Evolutionary conservation across 495 filamentous ascomycete species (phyloP), one percentile per base, ranked within the genome.

Genomic region (Aspergillus bridgeri): DNA sequence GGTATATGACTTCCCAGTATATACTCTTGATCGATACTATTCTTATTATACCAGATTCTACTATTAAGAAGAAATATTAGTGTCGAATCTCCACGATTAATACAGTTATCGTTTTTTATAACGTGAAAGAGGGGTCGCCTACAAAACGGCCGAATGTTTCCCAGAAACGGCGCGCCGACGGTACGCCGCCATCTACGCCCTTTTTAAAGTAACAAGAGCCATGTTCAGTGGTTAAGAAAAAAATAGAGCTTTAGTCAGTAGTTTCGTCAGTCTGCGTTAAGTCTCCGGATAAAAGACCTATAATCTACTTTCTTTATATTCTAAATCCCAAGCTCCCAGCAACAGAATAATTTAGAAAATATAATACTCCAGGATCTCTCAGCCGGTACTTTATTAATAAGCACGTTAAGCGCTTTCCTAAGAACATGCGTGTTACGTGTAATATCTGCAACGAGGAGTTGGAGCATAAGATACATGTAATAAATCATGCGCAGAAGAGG

Each of bases 71-170:
- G 56, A 65, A 72, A 51, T 61, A 62, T 48, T 43, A 65, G 60
- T 56, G 62, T 22, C 46, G 60, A 43, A 73, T 69, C 54, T 23
- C 25, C 42, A 61, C 57, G 20, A 69, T 71, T 42, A 62, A 73
- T 62, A 55, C 59, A 48, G 65, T 69, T 38, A 68, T 60, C 57
- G 57, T 54, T 24, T 64, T 68, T 29, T 73, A 57, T 65, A 68
- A 65, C 67, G 58, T 56, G 57, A 59, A 64, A 66, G 62, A 71
- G 49, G 64, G 63, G 21, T 50, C 55, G 21, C 57, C 62, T 48
- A 63, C 59, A 19, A 51, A 24, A 54, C 56, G 48, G 33, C 45
- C 53, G 54, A 3, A 25, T 24, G 19, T 17, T 11, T 19, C 53
- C 7, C 23, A 54, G 61, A 67, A 67, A 58, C 58, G 49, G 51